Evolutionary conservation across 73 alveolate genomes (phyloP), one percentile per base, ranked within the genome.

Genomic region (Tetrahymena borealis): DNA sequence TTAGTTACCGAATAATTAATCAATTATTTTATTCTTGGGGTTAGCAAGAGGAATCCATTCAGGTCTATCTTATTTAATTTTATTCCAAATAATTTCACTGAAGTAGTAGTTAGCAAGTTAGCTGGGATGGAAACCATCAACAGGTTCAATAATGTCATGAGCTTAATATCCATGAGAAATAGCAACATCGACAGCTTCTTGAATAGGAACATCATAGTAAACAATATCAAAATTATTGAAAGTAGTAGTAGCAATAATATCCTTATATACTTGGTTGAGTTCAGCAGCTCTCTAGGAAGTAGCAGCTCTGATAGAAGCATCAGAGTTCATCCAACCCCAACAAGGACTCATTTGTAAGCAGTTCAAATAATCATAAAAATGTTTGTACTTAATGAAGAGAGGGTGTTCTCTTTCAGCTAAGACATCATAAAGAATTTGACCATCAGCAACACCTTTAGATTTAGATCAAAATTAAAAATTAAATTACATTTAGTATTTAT

Each of bases 261-360:
- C 91, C 36, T 36, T 39, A 28, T 38, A 78, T 7, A 38, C 39
- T n/a, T 90, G 9, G 20, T 36, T 90, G 16, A 90, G 20, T 38
- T 33, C 79, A n/a, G 38, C 94, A 33, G 94, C 94, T 38, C 91
- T 90, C 36, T 36, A 3, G 16, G 40, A 38, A 36, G 90, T 38
- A 36, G 90, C 79, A 38, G 41, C 79, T 40, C 94, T 90, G 12
- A 39, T 90, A 7, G 90, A 33, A 6, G 78, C 38, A 39, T 90
- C 78, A 16, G 94, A 39, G 91, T 90, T 90, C 94, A 90, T 90
- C 94, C 94, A 90, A 15, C 94, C 94, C 91, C 91, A 36, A 37
- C 94, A 90, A n/a, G 94, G 94, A 9, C 90, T 38, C 79, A 90
- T 39, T 15, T 90, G 91, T 36, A 90, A 39, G 16, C 94, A 90